Evolutionary conservation across 2,329 filamentous ascomycete genomes (phyloP).

Genomic region (Colletotrichum noveboracense): DNA sequence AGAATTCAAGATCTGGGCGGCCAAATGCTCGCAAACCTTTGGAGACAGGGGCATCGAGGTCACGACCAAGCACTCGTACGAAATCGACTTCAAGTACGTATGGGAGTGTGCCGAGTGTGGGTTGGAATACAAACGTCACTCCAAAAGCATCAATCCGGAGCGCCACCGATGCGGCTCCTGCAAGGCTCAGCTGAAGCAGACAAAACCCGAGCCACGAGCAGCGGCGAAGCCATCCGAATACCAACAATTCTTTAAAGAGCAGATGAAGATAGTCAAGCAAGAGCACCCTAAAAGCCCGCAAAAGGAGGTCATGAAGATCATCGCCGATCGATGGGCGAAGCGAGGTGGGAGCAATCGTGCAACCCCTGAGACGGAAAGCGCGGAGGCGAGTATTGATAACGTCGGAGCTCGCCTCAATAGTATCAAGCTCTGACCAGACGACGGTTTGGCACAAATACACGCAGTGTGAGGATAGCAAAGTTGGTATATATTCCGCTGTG

Average conservation of each 20-base stretch:
- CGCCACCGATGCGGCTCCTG: constrained; percentile 81
- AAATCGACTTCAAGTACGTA: constrained; percentile 90
- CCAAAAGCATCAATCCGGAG: constrained; percentile 78
- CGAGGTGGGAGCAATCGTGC: constrained; percentile 40
- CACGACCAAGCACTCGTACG: constrained; percentile 88
- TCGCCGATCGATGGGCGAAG: constrained; percentile 68
- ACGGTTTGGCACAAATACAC: not conserved
- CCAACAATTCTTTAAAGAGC: constrained; percentile 65
- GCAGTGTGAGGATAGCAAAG: not conserved
- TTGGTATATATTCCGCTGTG: not conserved
- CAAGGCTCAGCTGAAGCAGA: constrained; percentile 73
- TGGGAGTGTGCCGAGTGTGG: constrained; percentile 79
- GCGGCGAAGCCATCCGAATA: constrained; percentile 45
- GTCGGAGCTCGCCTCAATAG: not conserved
- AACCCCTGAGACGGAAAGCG: not conserved
- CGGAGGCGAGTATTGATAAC: not conserved
- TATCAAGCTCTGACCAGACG: not conserved
- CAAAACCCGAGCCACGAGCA: constrained; percentile 73
- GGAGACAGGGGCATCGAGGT: constrained; percentile 71
- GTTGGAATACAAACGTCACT: constrained; percentile 81
- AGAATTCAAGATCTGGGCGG: constrained; percentile 81
- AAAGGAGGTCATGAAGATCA: constrained; percentile 71
- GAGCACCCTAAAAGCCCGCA: constrained; percentile 63
- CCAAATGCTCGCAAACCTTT: constrained; percentile 61
- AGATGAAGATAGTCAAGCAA: constrained; percentile 66